Conservation (phyloP, 2,329 filamentous ascomycete species). For the Amauroascus verrucosus region DNA sequence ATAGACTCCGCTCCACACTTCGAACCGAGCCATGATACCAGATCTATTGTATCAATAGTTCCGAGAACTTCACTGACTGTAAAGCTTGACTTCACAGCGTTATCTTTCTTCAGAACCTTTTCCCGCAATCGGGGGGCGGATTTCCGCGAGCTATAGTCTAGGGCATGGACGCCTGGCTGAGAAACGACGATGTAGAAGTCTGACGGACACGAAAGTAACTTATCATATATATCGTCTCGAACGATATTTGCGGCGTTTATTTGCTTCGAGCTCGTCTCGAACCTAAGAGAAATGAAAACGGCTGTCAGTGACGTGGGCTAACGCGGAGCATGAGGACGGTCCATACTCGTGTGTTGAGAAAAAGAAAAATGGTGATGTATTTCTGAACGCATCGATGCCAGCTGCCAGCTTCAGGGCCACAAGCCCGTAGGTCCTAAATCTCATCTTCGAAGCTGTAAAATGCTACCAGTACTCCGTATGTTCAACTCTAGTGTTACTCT, state of each 20-base stretch:
- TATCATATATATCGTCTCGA: slow-evolving; percentile 33
- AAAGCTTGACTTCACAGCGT: slow-evolving; percentile 46
- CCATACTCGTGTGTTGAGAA: slow-evolving; percentile 71
- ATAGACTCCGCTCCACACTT: slow-evolving; percentile 40
- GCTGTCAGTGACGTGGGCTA: background rate
- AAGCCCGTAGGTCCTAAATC: slow-evolving; percentile 34
- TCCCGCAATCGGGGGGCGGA: slow-evolving; percentile 46
- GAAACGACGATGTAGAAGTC: slow-evolving; percentile 66
- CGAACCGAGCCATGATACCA: slow-evolving; percentile 36
- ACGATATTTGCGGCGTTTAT: slow-evolving; percentile 38
- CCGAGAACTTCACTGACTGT: slow-evolving; percentile 46
- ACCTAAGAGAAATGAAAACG: slow-evolving; percentile 20
- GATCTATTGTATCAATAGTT: slow-evolving; percentile 34
- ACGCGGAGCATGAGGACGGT: background rate
- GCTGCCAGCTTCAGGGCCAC: slow-evolving; percentile 44
- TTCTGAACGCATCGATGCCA: slow-evolving; percentile 61
- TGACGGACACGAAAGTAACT: slow-evolving; percentile 58
- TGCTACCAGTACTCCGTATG: background rate
- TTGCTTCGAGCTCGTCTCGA: slow-evolving; percentile 32
- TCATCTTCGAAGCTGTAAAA: slow-evolving; percentile 28
- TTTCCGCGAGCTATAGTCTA: slow-evolving; percentile 52
- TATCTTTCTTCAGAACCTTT: slow-evolving; percentile 39
- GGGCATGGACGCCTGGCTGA: slow-evolving; percentile 62
- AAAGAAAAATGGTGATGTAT: slow-evolving; percentile 81
- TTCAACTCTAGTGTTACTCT: background rate